Evolutionary conservation across 2,329 filamentous ascomycete species (phyloP).

Genomic region (Neoarthrinium moseri): DNA sequence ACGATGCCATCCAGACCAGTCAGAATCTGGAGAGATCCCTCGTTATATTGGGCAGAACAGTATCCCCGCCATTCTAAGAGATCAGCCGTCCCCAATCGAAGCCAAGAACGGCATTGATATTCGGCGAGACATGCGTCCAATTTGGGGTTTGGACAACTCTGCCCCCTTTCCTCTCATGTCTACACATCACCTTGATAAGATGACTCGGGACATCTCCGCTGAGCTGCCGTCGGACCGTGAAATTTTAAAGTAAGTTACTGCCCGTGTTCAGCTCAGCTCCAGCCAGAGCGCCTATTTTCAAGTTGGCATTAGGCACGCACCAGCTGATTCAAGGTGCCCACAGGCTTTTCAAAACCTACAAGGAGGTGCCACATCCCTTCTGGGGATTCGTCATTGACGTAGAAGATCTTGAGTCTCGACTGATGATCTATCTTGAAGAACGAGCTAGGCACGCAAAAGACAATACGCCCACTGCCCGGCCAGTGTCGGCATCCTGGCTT

Average conservation of each 20-base stretch:
- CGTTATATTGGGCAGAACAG: constrained; percentile 67
- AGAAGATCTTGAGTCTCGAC: constrained; percentile 61
- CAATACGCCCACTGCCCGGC: constrained; percentile 42
- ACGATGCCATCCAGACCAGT: too few species aligned
- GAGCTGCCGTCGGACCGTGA: constrained; percentile 65
- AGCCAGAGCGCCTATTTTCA: too few species aligned
- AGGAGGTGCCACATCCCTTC: constrained; percentile 65
- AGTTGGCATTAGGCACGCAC: background rate
- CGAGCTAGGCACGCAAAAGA: constrained; percentile 55
- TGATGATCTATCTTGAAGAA: constrained; percentile 66
- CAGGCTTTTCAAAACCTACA: constrained; percentile 65
- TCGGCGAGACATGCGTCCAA: constrained; percentile 64
- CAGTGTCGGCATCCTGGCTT: constrained; percentile 64
- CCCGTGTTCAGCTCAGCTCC: too few species aligned
- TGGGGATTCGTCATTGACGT: constrained; percentile 69
- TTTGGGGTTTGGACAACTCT: constrained; percentile 64
- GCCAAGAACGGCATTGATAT: constrained; percentile 55
- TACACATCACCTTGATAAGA: constrained; percentile 55
- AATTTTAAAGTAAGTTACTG: constrained; percentile 60
- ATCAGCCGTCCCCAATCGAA: constrained; percentile 55
- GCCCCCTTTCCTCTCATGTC: constrained; percentile 69
- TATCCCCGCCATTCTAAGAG: constrained; percentile 63
- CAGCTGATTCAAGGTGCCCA: background rate
- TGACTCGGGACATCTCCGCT: constrained; percentile 59
- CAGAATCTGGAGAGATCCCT: constrained; percentile 52